These are phyloP conservation scores for Geotrichum ghanense DNA, from an alignment of 805 yeast genomes.

Conservation along the genomic window DNA sequence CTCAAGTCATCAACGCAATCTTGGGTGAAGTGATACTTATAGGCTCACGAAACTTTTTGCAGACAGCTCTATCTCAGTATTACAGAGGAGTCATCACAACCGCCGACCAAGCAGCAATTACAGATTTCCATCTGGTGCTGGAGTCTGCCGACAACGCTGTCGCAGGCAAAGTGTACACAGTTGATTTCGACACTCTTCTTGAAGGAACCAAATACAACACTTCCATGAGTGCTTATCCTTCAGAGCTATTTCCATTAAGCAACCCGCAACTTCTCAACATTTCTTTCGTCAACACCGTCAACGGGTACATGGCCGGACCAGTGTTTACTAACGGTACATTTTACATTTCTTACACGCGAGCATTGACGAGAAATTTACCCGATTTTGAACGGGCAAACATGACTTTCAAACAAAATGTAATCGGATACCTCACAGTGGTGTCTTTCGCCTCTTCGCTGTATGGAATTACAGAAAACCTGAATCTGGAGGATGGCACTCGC, in stretches of 20 bases:
- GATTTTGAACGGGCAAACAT: slow-evolving; percentile 9
- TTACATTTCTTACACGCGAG: slow-evolving; percentile 13
- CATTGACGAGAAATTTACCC: slow-evolving; percentile 13
- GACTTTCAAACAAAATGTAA: slow-evolving; percentile 4
- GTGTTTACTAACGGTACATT: slow-evolving; percentile 4
- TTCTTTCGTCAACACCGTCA: slow-evolving; percentile 4
- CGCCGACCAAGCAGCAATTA: neutral
- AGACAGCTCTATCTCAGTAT: slow-evolving; percentile 43
- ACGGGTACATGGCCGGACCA: slow-evolving; percentile 13
- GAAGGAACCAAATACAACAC: slow-evolving; percentile 2
- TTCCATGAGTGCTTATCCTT: neutral
- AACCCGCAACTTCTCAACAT: neutral
- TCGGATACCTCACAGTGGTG: slow-evolving; percentile 57
- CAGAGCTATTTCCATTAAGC: neutral
- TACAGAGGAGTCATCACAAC: slow-evolving; percentile 5
- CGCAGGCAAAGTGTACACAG: slow-evolving; percentile 12
- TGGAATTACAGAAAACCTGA: slow-evolving; percentile 29
- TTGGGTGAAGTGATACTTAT: slow-evolving; percentile 61
- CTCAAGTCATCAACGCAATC: slow-evolving; percentile 49
- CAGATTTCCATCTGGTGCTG: slow-evolving; percentile 12
- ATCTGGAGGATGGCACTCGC: slow-evolving; percentile 5
- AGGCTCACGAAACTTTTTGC: slow-evolving; percentile 45
- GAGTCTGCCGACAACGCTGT: slow-evolving; percentile 15
- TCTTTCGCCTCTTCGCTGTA: slow-evolving; percentile 36
- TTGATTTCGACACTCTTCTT: slow-evolving; percentile 4